Evolutionary conservation across 176 grass and related monocot species (phyloP).

Genomic region (Triticum aestivum): DNA sequence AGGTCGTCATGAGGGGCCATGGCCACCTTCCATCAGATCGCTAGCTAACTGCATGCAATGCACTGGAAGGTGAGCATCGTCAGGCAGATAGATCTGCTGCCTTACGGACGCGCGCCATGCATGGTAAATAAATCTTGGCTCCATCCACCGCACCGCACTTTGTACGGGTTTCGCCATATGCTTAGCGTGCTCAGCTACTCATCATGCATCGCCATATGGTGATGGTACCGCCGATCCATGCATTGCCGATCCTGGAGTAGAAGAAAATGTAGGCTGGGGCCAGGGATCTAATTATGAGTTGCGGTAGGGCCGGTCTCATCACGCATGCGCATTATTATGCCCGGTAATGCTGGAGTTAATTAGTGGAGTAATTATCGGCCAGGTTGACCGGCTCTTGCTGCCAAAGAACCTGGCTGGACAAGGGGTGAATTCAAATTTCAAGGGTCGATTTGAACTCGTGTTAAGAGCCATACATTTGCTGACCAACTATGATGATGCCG

Average conservation of each 20-base stretch:
- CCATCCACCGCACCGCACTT: constrained; percentile 1
- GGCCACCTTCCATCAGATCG: too few species aligned
- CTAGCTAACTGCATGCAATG: background rate
- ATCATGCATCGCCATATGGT: background rate
- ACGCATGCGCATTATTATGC: background rate
- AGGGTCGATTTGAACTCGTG: too few species aligned
- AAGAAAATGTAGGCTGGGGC: too few species aligned
- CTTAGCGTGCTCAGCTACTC: background rate
- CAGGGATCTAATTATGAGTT: too few species aligned
- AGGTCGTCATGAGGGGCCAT: background rate
- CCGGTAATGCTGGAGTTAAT: background rate
- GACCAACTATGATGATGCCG: too few species aligned
- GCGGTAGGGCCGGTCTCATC: too few species aligned
- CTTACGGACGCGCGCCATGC: background rate
- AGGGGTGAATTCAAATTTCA: background rate
- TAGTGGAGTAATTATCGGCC: background rate
- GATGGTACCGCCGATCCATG: too few species aligned
- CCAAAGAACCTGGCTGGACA: background rate
- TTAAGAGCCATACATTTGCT: too few species aligned
- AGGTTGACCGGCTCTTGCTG: background rate
- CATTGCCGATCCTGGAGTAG: too few species aligned
- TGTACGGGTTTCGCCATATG: background rate
- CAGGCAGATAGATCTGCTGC: background rate
- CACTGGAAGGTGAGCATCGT: too few species aligned
- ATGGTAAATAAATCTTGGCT: background rate